Evolutionary conservation across 768 basidiomycete genomes (phyloP), one percentile per base, ranked within the genome.

Genomic region (Rhodocollybia butyracea): DNA sequence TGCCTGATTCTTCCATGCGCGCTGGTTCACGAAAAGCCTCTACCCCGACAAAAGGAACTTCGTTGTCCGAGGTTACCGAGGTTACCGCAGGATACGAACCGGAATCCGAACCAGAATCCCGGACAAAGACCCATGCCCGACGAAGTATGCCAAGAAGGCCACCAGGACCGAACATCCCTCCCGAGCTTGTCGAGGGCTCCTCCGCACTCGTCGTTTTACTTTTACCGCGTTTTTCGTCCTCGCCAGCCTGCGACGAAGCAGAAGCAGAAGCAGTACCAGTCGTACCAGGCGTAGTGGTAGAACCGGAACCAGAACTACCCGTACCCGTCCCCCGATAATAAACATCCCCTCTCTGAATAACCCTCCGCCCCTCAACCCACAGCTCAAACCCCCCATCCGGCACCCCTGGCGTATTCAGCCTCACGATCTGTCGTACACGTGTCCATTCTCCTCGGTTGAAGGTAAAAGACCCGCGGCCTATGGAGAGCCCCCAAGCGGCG

Each of bases 401-500:
- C 57, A 71, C 48, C 5, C 91, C 91, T 0, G 89, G 89, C 0
- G 86, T 88, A 62, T 92, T 93, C 51, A 93, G 76, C 38, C 67
- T 64, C 22, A 92, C 82, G 1, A 81, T 85, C 66, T 93, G 91
- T n/a, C 64, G 61, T 21, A 92, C 72, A 32, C 71, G 80, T 39
- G 91, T 91, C 91, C 90, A 94, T 36, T 66, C 72, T 0, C 89
- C 90, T 3, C 69, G 59, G 0, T 72, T 64, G 69, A 83, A 93
- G 1, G 55, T 63, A 74, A 90, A 93, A 0, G 86, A 75, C 0
- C 89, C 89, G 5, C 91, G 79, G 12, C 84, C 89, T 22, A 93
- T 73, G 1, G 89, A 91, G 22, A 91, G 72, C 0, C 91, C 91
- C 63, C 91, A 93, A 0, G 67, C 66, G 0, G 76, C 60, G 46